phyloP scores from a whole-genome alignment of 805 yeast genomes.

The Saturnispora zaruensis region DNA sequence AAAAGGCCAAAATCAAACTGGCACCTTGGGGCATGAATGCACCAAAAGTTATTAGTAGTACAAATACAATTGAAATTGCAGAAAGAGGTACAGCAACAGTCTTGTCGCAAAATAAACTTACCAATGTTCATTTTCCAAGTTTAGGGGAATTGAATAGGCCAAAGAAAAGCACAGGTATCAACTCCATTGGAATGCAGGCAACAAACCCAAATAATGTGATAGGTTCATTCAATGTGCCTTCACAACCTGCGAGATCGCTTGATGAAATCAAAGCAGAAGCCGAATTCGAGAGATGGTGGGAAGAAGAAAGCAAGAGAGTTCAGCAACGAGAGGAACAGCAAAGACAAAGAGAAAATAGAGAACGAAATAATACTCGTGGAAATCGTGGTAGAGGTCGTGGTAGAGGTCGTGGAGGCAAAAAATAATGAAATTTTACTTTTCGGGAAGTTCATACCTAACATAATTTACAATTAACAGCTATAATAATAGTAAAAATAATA shows the following conservation, averaged over 20 bases:
- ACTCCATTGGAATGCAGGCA: neutral
- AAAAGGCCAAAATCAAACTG: slow-evolving; percentile 2
- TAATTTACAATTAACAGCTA: neutral
- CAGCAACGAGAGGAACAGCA: slow-evolving; percentile 33
- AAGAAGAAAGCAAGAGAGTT: slow-evolving; percentile 59
- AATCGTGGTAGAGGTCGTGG: slow-evolving; percentile 1
- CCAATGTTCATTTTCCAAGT: slow-evolving; percentile 17
- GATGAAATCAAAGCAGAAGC: slow-evolving; percentile 75
- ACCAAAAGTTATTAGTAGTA: slow-evolving; percentile 11
- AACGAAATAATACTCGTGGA: neutral
- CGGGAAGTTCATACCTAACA: neutral
- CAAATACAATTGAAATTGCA: neutral
- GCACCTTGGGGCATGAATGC: slow-evolving; percentile 11
- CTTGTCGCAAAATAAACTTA: slow-evolving; percentile 36
- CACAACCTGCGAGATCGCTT: slow-evolving; percentile 28
- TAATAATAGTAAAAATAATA: neutral
- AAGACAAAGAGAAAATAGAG: slow-evolving; percentile 7
- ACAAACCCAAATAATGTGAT: neutral
- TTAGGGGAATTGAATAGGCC: slow-evolving; percentile 10
- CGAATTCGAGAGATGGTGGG: slow-evolving; percentile 86
- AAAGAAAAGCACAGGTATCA: neutral
- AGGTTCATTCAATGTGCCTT: neutral
- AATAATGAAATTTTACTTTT: neutral
- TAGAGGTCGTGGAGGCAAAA: slow-evolving; percentile 1
- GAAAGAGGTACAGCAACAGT: slow-evolving; percentile 13